A percentile compares a stretch with the other conserved stretches of the same genome.
Conservation (phyloP, 768 basidiomycete genomes). For the Xerocomellus dryophilus region DNA sequence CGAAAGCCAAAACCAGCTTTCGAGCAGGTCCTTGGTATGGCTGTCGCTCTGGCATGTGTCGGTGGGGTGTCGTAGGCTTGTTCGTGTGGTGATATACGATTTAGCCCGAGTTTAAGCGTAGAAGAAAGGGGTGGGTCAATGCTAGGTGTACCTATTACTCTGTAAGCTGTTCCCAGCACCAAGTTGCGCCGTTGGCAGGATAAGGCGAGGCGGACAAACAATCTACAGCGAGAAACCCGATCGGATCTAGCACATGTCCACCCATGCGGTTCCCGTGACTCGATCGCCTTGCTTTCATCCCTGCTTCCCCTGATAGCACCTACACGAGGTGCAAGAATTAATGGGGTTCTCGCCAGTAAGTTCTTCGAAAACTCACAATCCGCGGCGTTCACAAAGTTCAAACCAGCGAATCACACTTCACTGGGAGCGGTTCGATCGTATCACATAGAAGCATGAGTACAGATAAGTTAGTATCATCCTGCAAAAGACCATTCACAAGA, state of each 20-base stretch:
- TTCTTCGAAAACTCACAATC: neutral
- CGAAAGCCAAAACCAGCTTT: slow-evolving; percentile 49
- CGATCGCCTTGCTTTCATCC: neutral
- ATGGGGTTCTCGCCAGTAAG: too few relatives aligned
- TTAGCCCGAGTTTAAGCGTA: neutral
- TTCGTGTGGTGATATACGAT: neutral
- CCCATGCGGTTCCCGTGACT: slow-evolving; percentile 8
- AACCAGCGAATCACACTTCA: neutral
- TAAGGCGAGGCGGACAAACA: slow-evolving; percentile 12
- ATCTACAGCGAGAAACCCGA: slow-evolving; percentile 1
- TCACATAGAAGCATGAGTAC: neutral
- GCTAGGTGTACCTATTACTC: neutral
- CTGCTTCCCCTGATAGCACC: too few relatives aligned
- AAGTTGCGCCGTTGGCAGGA: slow-evolving; percentile 10
- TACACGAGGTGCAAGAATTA: too few relatives aligned
- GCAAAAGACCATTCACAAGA: too few relatives aligned
- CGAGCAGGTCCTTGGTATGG: slow-evolving; percentile 41
- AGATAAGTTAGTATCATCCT: neutral
- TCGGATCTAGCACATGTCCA: slow-evolving; percentile 8
- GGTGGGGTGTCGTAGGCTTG: neutral
- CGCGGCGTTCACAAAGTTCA: neutral
- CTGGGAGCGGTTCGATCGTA: neutral
- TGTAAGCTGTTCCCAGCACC: neutral
- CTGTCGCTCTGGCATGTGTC: slow-evolving; percentile 29
- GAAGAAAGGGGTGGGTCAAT: neutral